Percentiles rank a stretch among this genome's conserved stretches.
phyloP scores from a whole-genome alignment of 306 rosid genomes.

The Amphicarpaea edgeworthii region DNA sequence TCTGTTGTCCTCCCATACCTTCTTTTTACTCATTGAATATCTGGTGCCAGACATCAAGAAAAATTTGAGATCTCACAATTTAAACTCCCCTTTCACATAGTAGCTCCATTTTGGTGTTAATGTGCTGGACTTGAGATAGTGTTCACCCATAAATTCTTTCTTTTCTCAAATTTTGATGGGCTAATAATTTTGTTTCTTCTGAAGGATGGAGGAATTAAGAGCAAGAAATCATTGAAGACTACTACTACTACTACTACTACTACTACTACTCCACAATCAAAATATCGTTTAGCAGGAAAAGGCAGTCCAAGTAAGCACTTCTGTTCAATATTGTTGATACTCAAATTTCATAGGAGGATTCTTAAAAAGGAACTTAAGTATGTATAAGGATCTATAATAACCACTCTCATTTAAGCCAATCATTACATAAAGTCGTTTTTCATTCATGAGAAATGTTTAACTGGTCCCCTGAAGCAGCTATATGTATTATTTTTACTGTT shows the following conservation, averaged over 20 bases:
- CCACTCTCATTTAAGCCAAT: not conserved
- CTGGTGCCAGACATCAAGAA: not conserved
- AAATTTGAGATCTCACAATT: not conserved
- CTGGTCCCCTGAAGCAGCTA: conserved; percentile 1
- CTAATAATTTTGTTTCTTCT: conserved; percentile 2
- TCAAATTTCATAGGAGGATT: not conserved
- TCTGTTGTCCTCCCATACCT: not conserved
- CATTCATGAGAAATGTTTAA: not conserved
- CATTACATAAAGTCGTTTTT: not conserved
- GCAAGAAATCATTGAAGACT: conserved; percentile 62
- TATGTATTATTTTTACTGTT: not conserved
- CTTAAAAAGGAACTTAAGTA: not conserved
- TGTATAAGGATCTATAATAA: not conserved
- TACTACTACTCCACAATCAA: conserved; percentile 65
- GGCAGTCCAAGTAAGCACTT: conserved; percentile 71
- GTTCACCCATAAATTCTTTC: conserved; percentile 8
- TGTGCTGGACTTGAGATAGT: not conserved
- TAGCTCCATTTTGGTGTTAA: conserved; percentile 1
- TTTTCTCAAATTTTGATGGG: conserved; percentile 1
- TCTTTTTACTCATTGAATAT: not conserved
- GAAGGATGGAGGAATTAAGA: conserved; percentile 68
- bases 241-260: too few relatives aligned
- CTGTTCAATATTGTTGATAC: conserved; percentile 1
- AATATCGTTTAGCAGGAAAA: conserved; percentile 76
- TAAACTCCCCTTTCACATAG: too few relatives aligned